Conservation (phyloP, 768 basidiomycete genomes). For the Chalciporus piperatus region DNA sequence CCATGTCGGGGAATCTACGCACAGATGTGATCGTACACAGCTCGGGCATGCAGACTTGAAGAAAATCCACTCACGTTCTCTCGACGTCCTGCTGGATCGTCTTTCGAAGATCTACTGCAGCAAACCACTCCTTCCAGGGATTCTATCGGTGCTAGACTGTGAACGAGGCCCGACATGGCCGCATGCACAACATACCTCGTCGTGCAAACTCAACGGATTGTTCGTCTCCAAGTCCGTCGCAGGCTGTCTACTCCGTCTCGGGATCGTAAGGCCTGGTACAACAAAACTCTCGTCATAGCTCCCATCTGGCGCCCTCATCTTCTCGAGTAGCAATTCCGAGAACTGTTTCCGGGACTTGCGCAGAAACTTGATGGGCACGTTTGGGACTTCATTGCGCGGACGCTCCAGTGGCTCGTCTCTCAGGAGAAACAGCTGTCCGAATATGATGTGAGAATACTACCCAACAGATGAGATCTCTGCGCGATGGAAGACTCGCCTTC, state of each 20-base stretch:
- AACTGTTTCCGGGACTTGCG: slow-evolving; percentile 55
- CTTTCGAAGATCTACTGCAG: slow-evolving; percentile 82
- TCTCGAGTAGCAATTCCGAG: slow-evolving; percentile 55
- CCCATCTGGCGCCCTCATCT: slow-evolving; percentile 84
- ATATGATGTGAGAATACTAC: slow-evolving; percentile 15
- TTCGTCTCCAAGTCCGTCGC: slow-evolving; percentile 59
- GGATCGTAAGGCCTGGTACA: slow-evolving; percentile 47
- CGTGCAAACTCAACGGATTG: slow-evolving; percentile 79
- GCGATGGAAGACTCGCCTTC: slow-evolving; percentile 53
- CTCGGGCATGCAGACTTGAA: slow-evolving; percentile 1
- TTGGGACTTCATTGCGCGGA: slow-evolving; percentile 37
- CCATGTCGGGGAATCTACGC: slow-evolving; percentile 91
- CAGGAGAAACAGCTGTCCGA: slow-evolving; percentile 62
- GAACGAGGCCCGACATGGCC: neutral
- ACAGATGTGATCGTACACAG: neutral
- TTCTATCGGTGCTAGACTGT: slow-evolving; percentile 47
- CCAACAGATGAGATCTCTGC: slow-evolving; percentile 13
- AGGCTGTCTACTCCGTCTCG: slow-evolving; percentile 29
- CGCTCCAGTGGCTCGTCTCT: slow-evolving; percentile 63
- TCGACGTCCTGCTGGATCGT: slow-evolving; percentile 94
- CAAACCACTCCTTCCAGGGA: slow-evolving; percentile 95
- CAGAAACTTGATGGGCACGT: slow-evolving; percentile 41
- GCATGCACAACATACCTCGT: slow-evolving; percentile 48
- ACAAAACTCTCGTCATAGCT: slow-evolving; percentile 69
- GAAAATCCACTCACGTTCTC: slow-evolving; percentile 67